These are phyloP conservation scores for Rhizophora mangle DNA, from an alignment of 345 rosid species.

Conservation along the genomic window DNA sequence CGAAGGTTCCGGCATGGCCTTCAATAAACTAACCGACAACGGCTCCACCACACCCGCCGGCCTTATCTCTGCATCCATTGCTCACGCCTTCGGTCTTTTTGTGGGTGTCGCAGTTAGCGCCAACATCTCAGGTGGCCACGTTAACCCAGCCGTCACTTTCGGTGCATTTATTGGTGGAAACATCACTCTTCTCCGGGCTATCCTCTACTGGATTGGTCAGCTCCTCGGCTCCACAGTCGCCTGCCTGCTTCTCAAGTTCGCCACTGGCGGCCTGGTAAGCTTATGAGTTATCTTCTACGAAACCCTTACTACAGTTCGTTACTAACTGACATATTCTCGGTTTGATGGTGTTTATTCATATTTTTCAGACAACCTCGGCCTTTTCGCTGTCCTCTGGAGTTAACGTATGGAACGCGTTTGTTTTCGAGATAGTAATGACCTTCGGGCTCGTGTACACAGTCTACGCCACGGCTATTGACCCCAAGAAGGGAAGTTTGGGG, in stretches of 20 bases:
- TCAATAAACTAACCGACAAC: constrained; percentile 7
- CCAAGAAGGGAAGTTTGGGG: constrained; percentile 2
- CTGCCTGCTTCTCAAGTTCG: neutral
- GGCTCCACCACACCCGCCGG: neutral
- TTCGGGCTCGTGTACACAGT: constrained; percentile 15
- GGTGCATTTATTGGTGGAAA: constrained; percentile 11
- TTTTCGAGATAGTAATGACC: constrained; percentile 11
- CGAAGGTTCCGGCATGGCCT: constrained; percentile 11
- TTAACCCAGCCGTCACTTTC: constrained; percentile 11
- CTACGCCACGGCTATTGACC: constrained; percentile 10
- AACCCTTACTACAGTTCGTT: too few relatives aligned
- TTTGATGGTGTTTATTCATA: too few relatives aligned
- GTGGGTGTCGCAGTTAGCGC: neutral
- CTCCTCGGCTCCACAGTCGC: constrained; percentile 8
- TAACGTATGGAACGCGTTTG: neutral
- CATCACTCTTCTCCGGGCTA: neutral
- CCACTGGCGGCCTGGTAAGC: constrained; percentile 7
- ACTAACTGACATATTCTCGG: too few relatives aligned
- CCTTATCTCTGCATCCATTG: neutral
- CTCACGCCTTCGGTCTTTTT: constrained; percentile 4
- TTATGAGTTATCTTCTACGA: too few relatives aligned
- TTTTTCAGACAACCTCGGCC: constrained; percentile 3
- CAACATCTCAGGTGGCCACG: constrained; percentile 15
- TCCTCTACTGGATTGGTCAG: constrained; percentile 11
- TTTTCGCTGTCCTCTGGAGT: constrained; percentile 2